Base-by-base conservation (phyloP, 345 rosid genomes). In the Eucalyptus leucophloia region DNA sequence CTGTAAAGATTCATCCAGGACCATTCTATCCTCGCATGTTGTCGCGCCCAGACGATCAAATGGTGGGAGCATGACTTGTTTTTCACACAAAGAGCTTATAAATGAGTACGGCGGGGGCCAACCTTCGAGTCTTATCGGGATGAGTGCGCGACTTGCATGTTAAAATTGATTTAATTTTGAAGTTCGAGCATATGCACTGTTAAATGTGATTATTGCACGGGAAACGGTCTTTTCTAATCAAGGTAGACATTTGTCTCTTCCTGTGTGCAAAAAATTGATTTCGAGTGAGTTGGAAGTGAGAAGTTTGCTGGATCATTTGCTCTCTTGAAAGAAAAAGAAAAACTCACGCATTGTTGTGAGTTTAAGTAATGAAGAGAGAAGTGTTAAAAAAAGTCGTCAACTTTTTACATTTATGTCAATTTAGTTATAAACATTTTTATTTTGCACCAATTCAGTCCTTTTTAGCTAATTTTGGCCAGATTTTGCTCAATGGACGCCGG, bases 381-480 rank as follows among this genome's bases (percentile, higher is more conserved):
- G 11, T 53, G 5, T 53, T 21, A 21, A 21, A 53, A 16, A 53
- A 53, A 53, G 10, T 1, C 0, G 0, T 53, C 21, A 53, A 53
- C 2, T 21, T 53, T 53, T 53, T 53, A 0, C 0, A 53, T 53
- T 53, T 53, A 0, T 53, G 58, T 0, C 58, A 53, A 53, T 21
- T 53, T 53, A 8, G 26, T 21, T 0, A 0, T 53, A 19, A 53
- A 53, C 2, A 0, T 53, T 53, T 53, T 21, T 53, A 8, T 3
- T 53, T 53, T 19, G 58, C 4, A 1, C 0, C 0, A 19, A 53
- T 19, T 53, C 2, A 53, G 1, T 53, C 11, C 0, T 53, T 53
- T 53, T 7, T 0, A 0, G 2, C 5, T 2, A 53, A 53, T 53
- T 53, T 53, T 53, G 11, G 1, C 4, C 0, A 18, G 0, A 9